Percentiles rank a stretch among this genome's conserved stretches.
These are phyloP conservation scores for Peniophora sp. DNA, from an alignment of 1,284 basidiomycete genomes.

Conservation along the genomic window DNA sequence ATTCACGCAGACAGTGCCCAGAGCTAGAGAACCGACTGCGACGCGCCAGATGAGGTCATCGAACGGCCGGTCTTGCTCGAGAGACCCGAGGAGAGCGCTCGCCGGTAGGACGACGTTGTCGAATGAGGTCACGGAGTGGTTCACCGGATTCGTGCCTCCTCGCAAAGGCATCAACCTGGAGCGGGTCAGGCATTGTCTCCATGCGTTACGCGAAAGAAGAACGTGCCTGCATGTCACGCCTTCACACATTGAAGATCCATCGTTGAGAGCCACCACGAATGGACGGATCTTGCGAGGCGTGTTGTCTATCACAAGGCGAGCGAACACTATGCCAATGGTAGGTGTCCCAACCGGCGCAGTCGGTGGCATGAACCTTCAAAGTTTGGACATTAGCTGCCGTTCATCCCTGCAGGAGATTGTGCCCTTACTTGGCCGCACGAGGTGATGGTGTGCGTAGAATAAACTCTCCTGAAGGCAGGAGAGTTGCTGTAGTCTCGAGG, in stretches of 20 bases:
- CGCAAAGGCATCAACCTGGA: constrained; percentile 26
- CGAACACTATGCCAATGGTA: constrained; percentile 47
- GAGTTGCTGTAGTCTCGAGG: constrained; percentile 28
- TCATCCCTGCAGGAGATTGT: background rate
- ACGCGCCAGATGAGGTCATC: constrained; percentile 27
- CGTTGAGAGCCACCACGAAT: constrained; percentile 42
- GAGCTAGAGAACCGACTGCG: constrained; percentile 27
- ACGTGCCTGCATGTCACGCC: constrained; percentile 7
- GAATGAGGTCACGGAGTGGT: constrained; percentile 31
- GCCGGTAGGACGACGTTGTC: constrained; percentile 24
- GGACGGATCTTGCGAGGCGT: constrained; percentile 42
- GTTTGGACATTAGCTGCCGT: background rate
- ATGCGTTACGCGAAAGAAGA: background rate
- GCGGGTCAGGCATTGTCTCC: background rate
- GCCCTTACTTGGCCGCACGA: constrained; percentile 20
- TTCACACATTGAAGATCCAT: constrained; percentile 7
- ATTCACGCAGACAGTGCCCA: constrained; percentile 25
- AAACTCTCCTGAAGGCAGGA: constrained; percentile 21
- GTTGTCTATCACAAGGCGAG: constrained; percentile 39
- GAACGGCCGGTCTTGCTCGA: constrained; percentile 18
- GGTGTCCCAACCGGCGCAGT: constrained; percentile 42
- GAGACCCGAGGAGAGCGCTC: constrained; percentile 23
- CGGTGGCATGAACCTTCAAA: constrained; percentile 48
- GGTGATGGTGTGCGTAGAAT: constrained; percentile 22
- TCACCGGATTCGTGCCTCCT: constrained; percentile 25